Evolutionary conservation across 352 stramenopile species (phyloP).

Genomic region (Pythium diclinum): DNA sequence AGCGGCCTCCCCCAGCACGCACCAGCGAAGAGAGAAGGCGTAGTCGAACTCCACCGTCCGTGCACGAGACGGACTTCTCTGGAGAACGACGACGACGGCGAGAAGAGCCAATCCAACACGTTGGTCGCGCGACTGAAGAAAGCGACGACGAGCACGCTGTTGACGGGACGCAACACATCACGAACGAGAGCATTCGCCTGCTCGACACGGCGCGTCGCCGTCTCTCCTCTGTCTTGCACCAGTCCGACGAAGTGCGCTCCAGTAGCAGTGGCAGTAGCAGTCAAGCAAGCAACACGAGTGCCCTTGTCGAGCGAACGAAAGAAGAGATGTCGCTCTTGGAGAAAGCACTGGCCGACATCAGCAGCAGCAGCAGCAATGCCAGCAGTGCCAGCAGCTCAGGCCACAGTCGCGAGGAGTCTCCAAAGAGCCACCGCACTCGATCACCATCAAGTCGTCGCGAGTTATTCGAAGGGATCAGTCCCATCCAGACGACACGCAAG

Average conservation of each 20-base stretch:
- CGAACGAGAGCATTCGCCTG: slow-evolving; percentile 22
- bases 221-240: slow-evolving; percentile 28
- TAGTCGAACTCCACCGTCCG: neutral
- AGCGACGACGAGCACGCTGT: neutral
- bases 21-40: neutral
- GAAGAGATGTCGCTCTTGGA: slow-evolving; percentile 63
- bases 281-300: slow-evolving; percentile 37
- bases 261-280: slow-evolving; percentile 36
- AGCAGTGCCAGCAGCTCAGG: slow-evolving; percentile 31
- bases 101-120: neutral
- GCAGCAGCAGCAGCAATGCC: slow-evolving; percentile 53
- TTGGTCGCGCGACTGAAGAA: neutral
- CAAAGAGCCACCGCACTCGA: too few relatives aligned
- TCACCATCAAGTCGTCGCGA: too few relatives aligned
- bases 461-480: slow-evolving; percentile 26
- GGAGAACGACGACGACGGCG: neutral
- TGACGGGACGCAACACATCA: slow-evolving; percentile 16
- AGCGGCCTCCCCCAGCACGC: neutral
- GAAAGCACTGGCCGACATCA: slow-evolving; percentile 64
- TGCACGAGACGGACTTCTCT: neutral
- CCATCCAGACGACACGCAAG: slow-evolving; percentile 16
- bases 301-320: slow-evolving; percentile 48
- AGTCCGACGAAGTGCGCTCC: slow-evolving; percentile 21
- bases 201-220: slow-evolving; percentile 25
- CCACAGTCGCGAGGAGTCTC: neutral